These are phyloP conservation scores for Backusella luteola DNA, from an alignment of 192 early-diverging fungal species.

Conservation along the genomic window DNA sequence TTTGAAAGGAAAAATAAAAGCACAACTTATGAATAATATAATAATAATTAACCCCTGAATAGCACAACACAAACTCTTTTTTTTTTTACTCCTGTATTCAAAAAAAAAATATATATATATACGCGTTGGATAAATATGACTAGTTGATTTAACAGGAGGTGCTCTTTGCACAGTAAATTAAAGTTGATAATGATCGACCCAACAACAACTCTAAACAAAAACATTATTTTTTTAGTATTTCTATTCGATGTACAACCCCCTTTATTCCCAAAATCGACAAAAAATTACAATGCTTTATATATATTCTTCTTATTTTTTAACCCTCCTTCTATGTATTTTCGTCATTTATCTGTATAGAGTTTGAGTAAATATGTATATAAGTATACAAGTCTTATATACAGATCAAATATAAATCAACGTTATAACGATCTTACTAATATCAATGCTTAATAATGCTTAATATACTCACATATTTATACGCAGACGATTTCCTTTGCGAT, in stretches of 20 bases:
- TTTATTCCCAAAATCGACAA: background rate
- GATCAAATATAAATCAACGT: background rate
- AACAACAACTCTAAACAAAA: slow-evolving; percentile 1
- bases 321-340: background rate
- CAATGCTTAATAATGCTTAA: background rate
- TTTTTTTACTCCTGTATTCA: slow-evolving; percentile 12
- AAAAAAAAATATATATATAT: slow-evolving; percentile 2
- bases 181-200: slow-evolving; percentile 11
- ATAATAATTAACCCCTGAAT: slow-evolving; percentile 2
- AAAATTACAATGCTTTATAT: background rate
- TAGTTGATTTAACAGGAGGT: slow-evolving; percentile 5
- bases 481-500: background rate
- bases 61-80: slow-evolving; percentile 3
- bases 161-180: slow-evolving; percentile 2
- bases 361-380: background rate
- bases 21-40: background rate
- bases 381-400: background rate
- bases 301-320: background rate
- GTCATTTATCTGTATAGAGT: background rate
- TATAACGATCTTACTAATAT: background rate
- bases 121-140: slow-evolving; percentile 5
- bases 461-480: background rate
- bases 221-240: background rate
- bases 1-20: background rate
- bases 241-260: background rate